Evolutionary conservation across 352 stramenopile species (phyloP), one percentile per base, ranked within the genome.

Genomic region (Albugo candida): DNA sequence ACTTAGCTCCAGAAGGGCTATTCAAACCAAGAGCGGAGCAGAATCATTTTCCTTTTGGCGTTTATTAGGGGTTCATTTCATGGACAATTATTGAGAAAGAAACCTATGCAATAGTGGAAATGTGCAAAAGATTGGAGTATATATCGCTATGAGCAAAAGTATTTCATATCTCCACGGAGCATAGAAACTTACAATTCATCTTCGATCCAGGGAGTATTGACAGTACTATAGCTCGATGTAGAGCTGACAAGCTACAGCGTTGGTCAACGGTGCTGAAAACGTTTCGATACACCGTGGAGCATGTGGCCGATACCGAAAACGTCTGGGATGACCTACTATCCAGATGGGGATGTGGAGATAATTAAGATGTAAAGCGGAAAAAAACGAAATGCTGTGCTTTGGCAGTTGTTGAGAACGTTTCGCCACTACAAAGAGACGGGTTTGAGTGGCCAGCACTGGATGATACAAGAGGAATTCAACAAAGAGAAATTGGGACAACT

Each of bases 311-410:
- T 1, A 48, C 59, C 0, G 50, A 49, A 1, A 64, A 68, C n/a
- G 50, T 58, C 11, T 64, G 60, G 60, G 51, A 46, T 0, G 56
- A 68, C 36, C 47, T 68, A 16, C 48, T 68, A 6, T 52, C 46
- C 0, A 17, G 60, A 6, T 63, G 56, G 53, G 36, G 36, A 41
- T 14, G n/a, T n/a, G n/a, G n/a, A n/a, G n/a, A n/a, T n/a, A n/a
- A n/a, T n/a, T n/a, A n/a, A n/a, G n/a, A n/a, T n/a, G n/a, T n/a
- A n/a, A n/a, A n/a, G n/a, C n/a, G n/a, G n/a, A n/a, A n/a, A n/a
- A n/a, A n/a, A n/a, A n/a, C n/a, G n/a, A n/a, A n/a, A n/a, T n/a
- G n/a, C n/a, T n/a, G n/a, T n/a, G n/a, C n/a, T n/a, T n/a, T n/a
- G n/a, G n/a, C n/a, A n/a, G 42, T 43, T 3, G 35, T 60, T 2